Percentiles rank a stretch among this genome's conserved stretches.
phyloP scores from a whole-genome alignment of 208 protist species.

The Novymonas esmeraldas region DNA sequence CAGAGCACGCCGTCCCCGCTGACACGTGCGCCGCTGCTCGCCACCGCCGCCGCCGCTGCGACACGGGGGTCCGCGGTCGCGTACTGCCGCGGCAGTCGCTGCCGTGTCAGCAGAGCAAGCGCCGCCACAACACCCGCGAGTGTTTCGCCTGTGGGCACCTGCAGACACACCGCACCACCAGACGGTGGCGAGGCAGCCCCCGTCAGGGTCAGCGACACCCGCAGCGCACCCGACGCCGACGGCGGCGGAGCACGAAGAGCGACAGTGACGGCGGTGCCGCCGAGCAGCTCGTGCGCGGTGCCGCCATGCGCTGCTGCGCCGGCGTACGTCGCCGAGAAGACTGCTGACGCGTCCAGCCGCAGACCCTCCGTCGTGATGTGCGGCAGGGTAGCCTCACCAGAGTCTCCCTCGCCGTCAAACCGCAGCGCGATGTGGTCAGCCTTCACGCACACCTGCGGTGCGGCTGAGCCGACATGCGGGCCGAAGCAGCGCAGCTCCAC shows the following conservation, averaged over 20 bases:
- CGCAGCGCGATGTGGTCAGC: neutral
- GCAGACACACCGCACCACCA: neutral
- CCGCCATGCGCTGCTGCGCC: no score
- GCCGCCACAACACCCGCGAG: conserved; percentile 6
- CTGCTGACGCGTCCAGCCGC: neutral
- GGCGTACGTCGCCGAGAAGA: neutral
- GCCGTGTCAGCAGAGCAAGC: conserved; percentile 7
- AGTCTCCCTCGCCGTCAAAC: neutral
- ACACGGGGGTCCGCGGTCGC: neutral
- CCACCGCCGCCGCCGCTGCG: neutral
- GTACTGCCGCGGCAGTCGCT: conserved; percentile 11
- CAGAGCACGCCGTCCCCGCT: neutral
- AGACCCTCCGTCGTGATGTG: neutral
- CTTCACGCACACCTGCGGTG: conserved; percentile 1
- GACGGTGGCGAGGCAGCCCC: neutral
- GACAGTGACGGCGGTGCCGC: neutral
- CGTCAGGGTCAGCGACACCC: neutral
- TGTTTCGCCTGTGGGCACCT: neutral
- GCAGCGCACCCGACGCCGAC: neutral
- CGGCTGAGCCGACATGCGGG: neutral
- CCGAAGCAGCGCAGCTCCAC: conserved; percentile 25
- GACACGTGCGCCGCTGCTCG: neutral
- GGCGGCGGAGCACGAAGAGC: neutral
- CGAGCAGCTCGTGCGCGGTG: neutral
- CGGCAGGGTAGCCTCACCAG: no score